Base-by-base conservation (phyloP, 169 alveolate genomes). In the Eimeria maxima region DNA sequence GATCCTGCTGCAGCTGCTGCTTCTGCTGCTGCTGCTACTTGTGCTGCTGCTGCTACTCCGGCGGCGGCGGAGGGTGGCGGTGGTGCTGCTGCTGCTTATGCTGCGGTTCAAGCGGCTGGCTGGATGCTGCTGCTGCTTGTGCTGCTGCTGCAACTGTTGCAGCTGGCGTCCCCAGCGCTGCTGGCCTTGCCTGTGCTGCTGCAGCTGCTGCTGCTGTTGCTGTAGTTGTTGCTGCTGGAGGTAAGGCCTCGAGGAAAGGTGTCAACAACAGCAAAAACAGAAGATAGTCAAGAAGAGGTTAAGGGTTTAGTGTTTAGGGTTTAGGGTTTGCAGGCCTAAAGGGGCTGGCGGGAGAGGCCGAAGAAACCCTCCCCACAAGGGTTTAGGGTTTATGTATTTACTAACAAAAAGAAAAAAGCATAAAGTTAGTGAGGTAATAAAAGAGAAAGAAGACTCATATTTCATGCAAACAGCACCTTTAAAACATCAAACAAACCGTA, bases 241-340 rank as follows among this genome's bases (percentile, higher is more conserved):
- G 38, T 13, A 63, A 63, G 3, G 73, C 4, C 73, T 3, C 73
- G 3, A 22, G 73, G 42, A 16, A 24, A 63, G 69, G 69, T 10
- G 73, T 63, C 38, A 22, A 22, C 38, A 16, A 11, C 73, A 63
- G 73, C 22, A 73, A 73, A 73, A 55, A 33, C 83, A 73, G 83
- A 73, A 73, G 83, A 22, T 11, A 3, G 83, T 33, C 55, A 20
- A 20, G 55, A 42, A n/a, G 83, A 55, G 83, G 83, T 71, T 71
- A 33, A 71, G 83, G 83, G 83, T 71, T 71, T 71, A 38, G 83
- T 3, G 83, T 71, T 38, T 42, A 73, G 83, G 83, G 83, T 73
- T 73, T 73, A 73, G 83, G 55, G 83, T 73, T 73, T 73, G 55
- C 47, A 69, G 80, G 10, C 24, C 18, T 50, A 50, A 11, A 50